phyloP scores from a whole-genome alignment of 2,329 filamentous ascomycete genomes.

The Alternaria sp. region DNA sequence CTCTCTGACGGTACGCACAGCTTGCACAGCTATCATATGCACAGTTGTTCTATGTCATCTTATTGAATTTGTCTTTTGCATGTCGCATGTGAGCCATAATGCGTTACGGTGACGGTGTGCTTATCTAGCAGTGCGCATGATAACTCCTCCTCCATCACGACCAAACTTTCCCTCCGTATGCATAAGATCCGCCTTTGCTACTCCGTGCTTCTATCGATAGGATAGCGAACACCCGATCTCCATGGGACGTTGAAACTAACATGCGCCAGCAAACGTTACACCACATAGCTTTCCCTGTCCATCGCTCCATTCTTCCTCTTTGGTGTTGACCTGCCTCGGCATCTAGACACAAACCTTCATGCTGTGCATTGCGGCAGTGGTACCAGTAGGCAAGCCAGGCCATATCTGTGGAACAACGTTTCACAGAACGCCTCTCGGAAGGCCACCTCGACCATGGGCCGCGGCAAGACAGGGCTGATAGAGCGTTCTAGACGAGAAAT shows the following conservation, averaged over 20 bases:
- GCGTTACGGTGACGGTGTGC: neutral
- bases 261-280: slow-evolving; percentile 16
- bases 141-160: slow-evolving; percentile 2
- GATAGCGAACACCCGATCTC: slow-evolving; percentile 6
- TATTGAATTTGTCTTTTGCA: neutral
- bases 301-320: slow-evolving; percentile 36
- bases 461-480: slow-evolving; percentile 29
- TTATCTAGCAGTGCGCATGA: neutral
- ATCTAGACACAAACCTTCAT: neutral
- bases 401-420: slow-evolving; percentile 34
- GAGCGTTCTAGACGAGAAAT: slow-evolving; percentile 26
- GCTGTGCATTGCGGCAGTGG: slow-evolving; percentile 2
- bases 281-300: slow-evolving; percentile 11
- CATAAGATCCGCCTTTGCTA: slow-evolving; percentile 26
- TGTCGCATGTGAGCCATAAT: neutral
- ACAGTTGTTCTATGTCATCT: neutral
- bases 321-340: slow-evolving; percentile 26
- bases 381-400: slow-evolving; percentile 18
- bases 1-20: neutral
- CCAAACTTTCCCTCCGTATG: slow-evolving; percentile 15
- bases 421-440: slow-evolving; percentile 39
- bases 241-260: slow-evolving; percentile 33
- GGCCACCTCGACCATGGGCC: neutral
- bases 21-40: slow-evolving; percentile 1
- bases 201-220: slow-evolving; percentile 23